These are phyloP conservation scores for Annona cherimola DNA, from an alignment of 164 flowering plant species.

Conservation along the genomic window DNA sequence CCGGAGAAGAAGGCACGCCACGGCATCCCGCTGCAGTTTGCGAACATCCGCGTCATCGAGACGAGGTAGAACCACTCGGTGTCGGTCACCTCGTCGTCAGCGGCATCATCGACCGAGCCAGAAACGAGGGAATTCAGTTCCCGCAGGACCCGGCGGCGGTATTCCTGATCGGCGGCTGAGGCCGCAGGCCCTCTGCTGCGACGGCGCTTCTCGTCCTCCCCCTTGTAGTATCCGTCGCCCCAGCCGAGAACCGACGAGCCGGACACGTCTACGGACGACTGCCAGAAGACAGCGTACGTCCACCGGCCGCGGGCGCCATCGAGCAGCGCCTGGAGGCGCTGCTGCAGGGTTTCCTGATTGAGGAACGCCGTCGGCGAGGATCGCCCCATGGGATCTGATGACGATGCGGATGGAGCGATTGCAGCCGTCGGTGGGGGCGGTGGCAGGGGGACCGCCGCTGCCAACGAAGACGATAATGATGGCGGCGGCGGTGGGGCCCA, in stretches of 20 bases:
- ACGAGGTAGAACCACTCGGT: constrained; percentile 92
- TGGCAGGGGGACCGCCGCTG: no score
- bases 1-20: constrained; percentile 56
- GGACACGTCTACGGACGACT: constrained; percentile 44
- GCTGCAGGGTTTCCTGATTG: constrained; percentile 75
- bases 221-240: constrained; percentile 94
- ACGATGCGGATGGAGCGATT: constrained; percentile 1
- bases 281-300: constrained; percentile 99
- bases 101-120: constrained; percentile 46
- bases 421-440: constrained; percentile 1
- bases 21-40: constrained; percentile 61
- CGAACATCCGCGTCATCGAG: constrained; percentile 81
- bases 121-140: constrained; percentile 76
- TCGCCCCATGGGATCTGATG: constrained; percentile 8
- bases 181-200: constrained; percentile 13
- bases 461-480: constrained; percentile 21
- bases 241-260: constrained; percentile 56
- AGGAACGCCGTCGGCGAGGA: constrained; percentile 15
- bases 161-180: constrained; percentile 56
- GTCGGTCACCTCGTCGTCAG: constrained; percentile 87
- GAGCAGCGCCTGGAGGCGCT: constrained; percentile 66
- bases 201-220: constrained; percentile 49
- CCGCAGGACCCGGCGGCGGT: constrained; percentile 66
- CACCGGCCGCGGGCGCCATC: constrained; percentile 68
- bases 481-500: constrained; percentile 10